Percentiles rank a stretch among this genome's conserved stretches.
These are phyloP conservation scores for Neurospora sp. DNA, from an alignment of 495 filamentous ascomycete species.

Conservation along the genomic window DNA sequence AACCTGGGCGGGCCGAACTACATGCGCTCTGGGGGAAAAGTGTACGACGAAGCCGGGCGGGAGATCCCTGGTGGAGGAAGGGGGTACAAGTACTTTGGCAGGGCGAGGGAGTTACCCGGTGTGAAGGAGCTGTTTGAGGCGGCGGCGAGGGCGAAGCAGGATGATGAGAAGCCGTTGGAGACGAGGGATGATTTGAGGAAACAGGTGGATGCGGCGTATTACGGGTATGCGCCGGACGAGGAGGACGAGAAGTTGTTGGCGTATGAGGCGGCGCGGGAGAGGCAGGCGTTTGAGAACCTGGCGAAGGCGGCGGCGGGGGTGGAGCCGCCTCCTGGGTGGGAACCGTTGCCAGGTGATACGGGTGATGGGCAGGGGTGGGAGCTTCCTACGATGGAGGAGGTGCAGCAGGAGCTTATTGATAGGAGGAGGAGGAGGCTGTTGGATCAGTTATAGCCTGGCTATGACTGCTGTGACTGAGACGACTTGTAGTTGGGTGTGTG, in stretches of 20 bases:
- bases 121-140: slow-evolving; percentile 96
- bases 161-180: slow-evolving; percentile 48
- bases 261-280: slow-evolving; percentile 78
- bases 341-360: slow-evolving; percentile 73
- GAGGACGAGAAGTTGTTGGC: slow-evolving; percentile 77
- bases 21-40: slow-evolving; percentile 79
- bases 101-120: slow-evolving; percentile 82
- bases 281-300: slow-evolving; percentile 62
- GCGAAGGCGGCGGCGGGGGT: slow-evolving; percentile 13
- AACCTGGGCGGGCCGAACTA: slow-evolving; percentile 95
- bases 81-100: slow-evolving; percentile 78
- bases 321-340: slow-evolving; percentile 57
- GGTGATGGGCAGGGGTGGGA: slow-evolving; percentile 80
- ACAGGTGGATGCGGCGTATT: slow-evolving; percentile 89
- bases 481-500: neutral
- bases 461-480: neutral
- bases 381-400: slow-evolving; percentile 78
- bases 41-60: slow-evolving; percentile 84
- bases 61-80: slow-evolving; percentile 86
- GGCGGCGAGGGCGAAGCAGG: slow-evolving; percentile 41
- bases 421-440: slow-evolving; percentile 70
- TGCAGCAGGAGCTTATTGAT: slow-evolving; percentile 85
- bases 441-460: slow-evolving; percentile 39
- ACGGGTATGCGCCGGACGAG: slow-evolving; percentile 89
- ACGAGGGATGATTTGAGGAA: slow-evolving; percentile 58